Evolutionary conservation across 441 rosid genomes (phyloP).

Genomic region (Bocquillonia castaneifolia): DNA sequence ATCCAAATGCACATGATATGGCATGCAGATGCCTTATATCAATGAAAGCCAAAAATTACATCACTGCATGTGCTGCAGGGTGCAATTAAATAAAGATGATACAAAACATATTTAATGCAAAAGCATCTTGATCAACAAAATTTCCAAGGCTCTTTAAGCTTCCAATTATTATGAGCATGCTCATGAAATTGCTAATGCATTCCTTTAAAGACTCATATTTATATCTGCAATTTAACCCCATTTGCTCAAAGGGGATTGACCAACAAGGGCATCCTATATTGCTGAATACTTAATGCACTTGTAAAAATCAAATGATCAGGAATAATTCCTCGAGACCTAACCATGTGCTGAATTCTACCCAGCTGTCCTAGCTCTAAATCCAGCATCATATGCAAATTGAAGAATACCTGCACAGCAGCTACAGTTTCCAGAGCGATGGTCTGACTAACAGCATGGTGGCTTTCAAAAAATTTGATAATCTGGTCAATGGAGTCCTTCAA

Average conservation of each 20-base stretch:
- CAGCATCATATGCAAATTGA: constrained; percentile 17
- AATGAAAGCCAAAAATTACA: not conserved
- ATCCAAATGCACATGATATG: not conserved
- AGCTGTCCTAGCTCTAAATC: constrained; percentile 4
- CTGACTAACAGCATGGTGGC: constrained; percentile 77
- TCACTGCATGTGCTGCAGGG: not conserved
- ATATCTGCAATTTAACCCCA: not conserved
- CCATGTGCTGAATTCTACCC: not conserved
- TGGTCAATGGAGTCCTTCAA: constrained; percentile 81
- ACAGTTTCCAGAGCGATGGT: constrained; percentile 96
- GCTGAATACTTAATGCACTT: not conserved
- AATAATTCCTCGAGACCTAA: not conserved
- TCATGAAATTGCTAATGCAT: not conserved
- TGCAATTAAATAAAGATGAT: not conserved
- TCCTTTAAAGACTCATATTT: not conserved
- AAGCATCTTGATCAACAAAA: not conserved
- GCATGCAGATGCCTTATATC: not conserved
- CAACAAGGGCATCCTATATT: not conserved
- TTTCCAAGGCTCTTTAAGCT: not conserved
- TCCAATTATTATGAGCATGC: constrained; percentile 9
- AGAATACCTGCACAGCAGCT: constrained; percentile 89
- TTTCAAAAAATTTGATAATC: constrained; percentile 81
- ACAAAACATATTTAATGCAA: not conserved
- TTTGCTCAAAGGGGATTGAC: not conserved
- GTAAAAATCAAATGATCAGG: not conserved